These are phyloP conservation scores for Macrocybe gigantea DNA, from an alignment of 768 basidiomycete genomes.

Conservation along the genomic window DNA sequence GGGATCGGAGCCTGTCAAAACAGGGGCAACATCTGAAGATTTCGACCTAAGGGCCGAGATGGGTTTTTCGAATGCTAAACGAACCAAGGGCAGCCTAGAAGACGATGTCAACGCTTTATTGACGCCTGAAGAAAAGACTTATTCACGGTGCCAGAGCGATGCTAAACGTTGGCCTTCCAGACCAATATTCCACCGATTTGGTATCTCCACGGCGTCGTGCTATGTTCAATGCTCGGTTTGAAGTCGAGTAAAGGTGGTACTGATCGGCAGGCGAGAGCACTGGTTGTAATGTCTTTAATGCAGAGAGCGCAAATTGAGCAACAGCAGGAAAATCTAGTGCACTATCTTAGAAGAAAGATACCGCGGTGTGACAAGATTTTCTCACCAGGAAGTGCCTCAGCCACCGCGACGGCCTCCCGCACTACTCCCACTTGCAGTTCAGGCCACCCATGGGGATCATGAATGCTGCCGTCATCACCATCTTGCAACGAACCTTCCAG, in stretches of 20 bases:
- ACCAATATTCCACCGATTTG: constrained; percentile 79
- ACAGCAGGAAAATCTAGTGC: constrained; percentile 74
- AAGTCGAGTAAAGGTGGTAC: constrained; percentile 66
- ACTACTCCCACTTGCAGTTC: constrained; percentile 93
- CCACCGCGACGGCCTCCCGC: constrained; percentile 86
- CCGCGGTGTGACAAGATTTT: constrained; percentile 4
- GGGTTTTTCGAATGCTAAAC: constrained; percentile 71
- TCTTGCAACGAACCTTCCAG: no score
- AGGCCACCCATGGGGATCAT: constrained; percentile 82
- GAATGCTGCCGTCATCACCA: constrained; percentile 1
- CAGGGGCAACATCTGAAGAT: constrained; percentile 33
- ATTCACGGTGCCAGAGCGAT: constrained; percentile 74
- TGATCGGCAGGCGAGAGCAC: constrained; percentile 77
- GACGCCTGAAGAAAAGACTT: constrained; percentile 1
- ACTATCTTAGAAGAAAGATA: not conserved
- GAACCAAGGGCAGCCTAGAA: constrained; percentile 60
- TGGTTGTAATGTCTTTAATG: constrained; percentile 66
- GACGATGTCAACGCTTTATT: constrained; percentile 4
- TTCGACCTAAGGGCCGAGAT: constrained; percentile 43
- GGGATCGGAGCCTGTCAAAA: constrained; percentile 60
- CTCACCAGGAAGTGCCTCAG: constrained; percentile 86
- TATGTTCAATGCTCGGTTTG: constrained; percentile 65
- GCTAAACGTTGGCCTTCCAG: constrained; percentile 72
- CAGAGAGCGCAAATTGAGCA: constrained; percentile 85
- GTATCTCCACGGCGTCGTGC: constrained; percentile 74